Base-by-base conservation (phyloP, 805 yeast genomes). In the Brettanomyces custersianus region DNA sequence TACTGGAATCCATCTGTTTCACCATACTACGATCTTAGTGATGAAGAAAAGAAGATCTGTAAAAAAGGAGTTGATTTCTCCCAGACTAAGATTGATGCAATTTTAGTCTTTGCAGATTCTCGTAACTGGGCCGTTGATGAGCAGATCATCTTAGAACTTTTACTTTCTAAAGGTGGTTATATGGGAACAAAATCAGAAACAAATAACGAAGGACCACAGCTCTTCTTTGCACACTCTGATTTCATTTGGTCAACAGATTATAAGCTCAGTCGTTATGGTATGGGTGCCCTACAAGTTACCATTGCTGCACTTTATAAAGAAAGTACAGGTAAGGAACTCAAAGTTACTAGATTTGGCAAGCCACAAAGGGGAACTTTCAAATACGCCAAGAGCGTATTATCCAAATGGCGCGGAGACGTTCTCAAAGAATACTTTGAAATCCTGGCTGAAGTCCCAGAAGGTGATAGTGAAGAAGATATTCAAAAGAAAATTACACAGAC, bases 51-150 rank as follows among this genome's bases (percentile, higher is more conserved):
- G 36, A 59, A 53, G 16, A 70, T 71, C 39, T 71, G 79, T 27
- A 63, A 63, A 37, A 63, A 63, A 36, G 73, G 68, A 35, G 70
- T 67, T 26, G 94, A 86, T 55, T 83, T 84, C 54, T 65, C 77
- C 26, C 72, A 78, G 53, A 65, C 72, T 26, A 58, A 68, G 16
- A 81, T 86, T 43, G 88, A 86, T 43, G 94, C 90, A 11, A 80
- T 86, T 39, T 63, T 86, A 54, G 94, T 85, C 31, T 86, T 86
- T 65, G 95, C 95, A 9, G 96, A 86, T 62, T 78, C 92, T 6
- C 72, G 94, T 60, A 86, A 84, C 54, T 84, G 94, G 94, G 94
- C 94, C 29, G 86, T 85, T 20, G 95, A 86, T 59, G 87, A 84
- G 58, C 96, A 86, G 59, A 83, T 86, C 53, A 83, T 85, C 42